Evolutionary conservation across 495 filamentous ascomycete genomes (phyloP).

Genomic region (Daldinia childiae): DNA sequence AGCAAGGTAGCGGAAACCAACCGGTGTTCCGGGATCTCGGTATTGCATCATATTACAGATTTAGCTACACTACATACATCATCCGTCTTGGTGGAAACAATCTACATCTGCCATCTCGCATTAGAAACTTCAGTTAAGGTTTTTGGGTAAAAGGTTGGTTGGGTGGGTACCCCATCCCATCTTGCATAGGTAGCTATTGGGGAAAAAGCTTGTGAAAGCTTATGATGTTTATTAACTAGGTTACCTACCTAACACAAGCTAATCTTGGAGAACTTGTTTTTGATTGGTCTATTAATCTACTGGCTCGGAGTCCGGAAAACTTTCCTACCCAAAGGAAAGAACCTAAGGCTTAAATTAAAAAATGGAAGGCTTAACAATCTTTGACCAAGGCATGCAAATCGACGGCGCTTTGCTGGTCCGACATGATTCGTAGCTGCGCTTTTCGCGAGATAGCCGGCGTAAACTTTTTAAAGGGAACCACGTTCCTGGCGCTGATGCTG

Average conservation of each 20-base stretch:
- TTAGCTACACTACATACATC: slow-evolving; percentile 4
- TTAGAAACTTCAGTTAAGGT: slow-evolving; percentile 13
- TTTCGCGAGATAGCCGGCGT: slow-evolving; percentile 14
- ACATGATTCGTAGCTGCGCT: slow-evolving; percentile 6
- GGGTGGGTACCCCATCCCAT: slow-evolving; percentile 10
- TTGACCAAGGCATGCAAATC: slow-evolving; percentile 5
- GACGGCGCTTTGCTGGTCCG: slow-evolving; percentile 13
- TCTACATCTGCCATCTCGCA: slow-evolving; percentile 13
- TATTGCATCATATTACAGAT: slow-evolving; percentile 15
- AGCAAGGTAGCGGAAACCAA: not conserved
- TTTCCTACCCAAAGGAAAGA: not conserved
- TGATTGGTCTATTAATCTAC: slow-evolving; percentile 22
- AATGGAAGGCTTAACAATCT: not conserved
- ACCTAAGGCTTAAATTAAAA: not conserved
- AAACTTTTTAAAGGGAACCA: slow-evolving; percentile 13
- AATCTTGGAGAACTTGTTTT: not conserved
- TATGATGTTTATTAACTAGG: slow-evolving; percentile 1
- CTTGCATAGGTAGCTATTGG: slow-evolving; percentile 9
- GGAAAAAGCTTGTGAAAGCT: not conserved
- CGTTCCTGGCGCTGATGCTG: slow-evolving; percentile 20
- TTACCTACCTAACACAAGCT: too few relatives aligned
- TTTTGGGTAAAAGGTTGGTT: slow-evolving; percentile 6
- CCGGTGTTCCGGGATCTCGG: slow-evolving; percentile 10
- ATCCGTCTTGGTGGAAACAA: slow-evolving; percentile 6
- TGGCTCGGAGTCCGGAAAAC: not conserved